Conservation (phyloP, 306 rosid species). For the Cicer pinnatifidum region DNA sequence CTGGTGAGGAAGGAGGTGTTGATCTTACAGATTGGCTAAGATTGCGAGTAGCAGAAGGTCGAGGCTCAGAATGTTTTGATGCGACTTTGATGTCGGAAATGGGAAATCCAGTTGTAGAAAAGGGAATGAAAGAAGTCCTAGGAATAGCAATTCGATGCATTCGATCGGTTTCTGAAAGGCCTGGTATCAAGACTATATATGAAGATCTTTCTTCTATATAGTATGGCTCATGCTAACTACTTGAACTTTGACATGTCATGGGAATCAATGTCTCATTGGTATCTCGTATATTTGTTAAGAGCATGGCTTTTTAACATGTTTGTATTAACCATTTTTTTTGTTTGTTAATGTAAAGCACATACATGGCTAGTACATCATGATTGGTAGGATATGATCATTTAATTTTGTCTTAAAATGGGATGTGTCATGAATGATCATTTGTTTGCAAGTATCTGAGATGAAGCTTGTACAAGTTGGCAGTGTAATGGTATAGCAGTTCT, state of each 20-base stretch:
- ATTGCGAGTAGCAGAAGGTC: slow-evolving; percentile 78
- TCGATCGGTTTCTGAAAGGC: slow-evolving; percentile 81
- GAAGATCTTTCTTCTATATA: slow-evolving; percentile 96
- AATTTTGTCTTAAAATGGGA: slow-evolving; percentile 42
- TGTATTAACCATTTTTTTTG: slow-evolving; percentile 52
- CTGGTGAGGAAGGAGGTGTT: slow-evolving; percentile 80
- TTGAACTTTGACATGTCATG: slow-evolving; percentile 47
- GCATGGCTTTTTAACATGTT: slow-evolving; percentile 52
- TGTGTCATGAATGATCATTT: slow-evolving; percentile 44
- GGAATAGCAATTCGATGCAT: slow-evolving; percentile 84
- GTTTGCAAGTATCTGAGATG: slow-evolving; percentile 34
- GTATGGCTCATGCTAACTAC: slow-evolving; percentile 47
- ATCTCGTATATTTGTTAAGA: slow-evolving; percentile 54
- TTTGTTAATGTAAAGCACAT: slow-evolving; percentile 46
- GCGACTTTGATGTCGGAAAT: slow-evolving; percentile 64
- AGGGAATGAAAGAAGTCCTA: slow-evolving; percentile 92
- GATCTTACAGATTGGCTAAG: slow-evolving; percentile 93
- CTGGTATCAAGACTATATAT: slow-evolving; percentile 91
- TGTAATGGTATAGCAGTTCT: slow-evolving; percentile 37
- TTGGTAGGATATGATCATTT: slow-evolving; percentile 39
- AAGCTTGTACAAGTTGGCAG: slow-evolving; percentile 35
- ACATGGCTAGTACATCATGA: slow-evolving; percentile 42
- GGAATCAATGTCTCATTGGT: slow-evolving; percentile 82
- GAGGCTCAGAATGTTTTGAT: slow-evolving; percentile 87
- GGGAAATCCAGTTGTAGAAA: slow-evolving; percentile 69